A percentile compares a stretch with the other conserved stretches of the same genome.
Evolutionary conservation across 768 basidiomycete species (phyloP).

Genomic region (Antrodiella citrinella): DNA sequence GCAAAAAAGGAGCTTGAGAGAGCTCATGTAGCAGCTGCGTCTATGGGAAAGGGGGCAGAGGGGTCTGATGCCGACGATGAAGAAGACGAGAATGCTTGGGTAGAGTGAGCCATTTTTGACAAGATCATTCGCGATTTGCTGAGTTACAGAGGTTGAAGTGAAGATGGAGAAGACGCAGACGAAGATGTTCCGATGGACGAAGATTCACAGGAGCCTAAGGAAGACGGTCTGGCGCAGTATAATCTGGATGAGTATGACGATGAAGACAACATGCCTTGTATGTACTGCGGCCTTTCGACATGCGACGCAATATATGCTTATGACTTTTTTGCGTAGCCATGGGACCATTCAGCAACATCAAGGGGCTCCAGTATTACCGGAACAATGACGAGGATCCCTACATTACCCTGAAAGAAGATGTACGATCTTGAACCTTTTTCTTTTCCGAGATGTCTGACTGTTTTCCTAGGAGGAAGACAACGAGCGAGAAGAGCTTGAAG

Average conservation of each 20-base stretch:
- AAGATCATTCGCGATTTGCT: conserved; percentile 19
- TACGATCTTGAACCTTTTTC: conserved; percentile 1
- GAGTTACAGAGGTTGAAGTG: conserved; percentile 26
- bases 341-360: conserved; percentile 92
- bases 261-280: conserved; percentile 41
- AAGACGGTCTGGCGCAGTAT: conserved; percentile 77
- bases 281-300: conserved; percentile 9
- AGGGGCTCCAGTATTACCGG: conserved; percentile 86
- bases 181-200: conserved; percentile 35
- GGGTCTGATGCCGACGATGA: conserved; percentile 55
- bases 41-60: conserved; percentile 61
- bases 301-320: too few relatives aligned
- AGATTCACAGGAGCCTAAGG: conserved; percentile 22
- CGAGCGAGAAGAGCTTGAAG: conserved; percentile 84
- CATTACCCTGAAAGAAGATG: conserved; percentile 87
- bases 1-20: conserved; percentile 79
- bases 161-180: conserved; percentile 57
- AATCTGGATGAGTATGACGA: conserved; percentile 91
- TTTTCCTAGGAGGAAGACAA: conserved; percentile 55
- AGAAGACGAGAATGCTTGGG: conserved; percentile 58
- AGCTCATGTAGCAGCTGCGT: conserved; percentile 66
- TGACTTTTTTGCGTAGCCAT: conserved; percentile 31
- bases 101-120: conserved; percentile 76
- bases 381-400: conserved; percentile 95
- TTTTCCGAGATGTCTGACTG: conserved; percentile 7